Evolutionary conservation across 768 basidiomycete genomes (phyloP).

Genomic region (Auriscalpium orientale): DNA sequence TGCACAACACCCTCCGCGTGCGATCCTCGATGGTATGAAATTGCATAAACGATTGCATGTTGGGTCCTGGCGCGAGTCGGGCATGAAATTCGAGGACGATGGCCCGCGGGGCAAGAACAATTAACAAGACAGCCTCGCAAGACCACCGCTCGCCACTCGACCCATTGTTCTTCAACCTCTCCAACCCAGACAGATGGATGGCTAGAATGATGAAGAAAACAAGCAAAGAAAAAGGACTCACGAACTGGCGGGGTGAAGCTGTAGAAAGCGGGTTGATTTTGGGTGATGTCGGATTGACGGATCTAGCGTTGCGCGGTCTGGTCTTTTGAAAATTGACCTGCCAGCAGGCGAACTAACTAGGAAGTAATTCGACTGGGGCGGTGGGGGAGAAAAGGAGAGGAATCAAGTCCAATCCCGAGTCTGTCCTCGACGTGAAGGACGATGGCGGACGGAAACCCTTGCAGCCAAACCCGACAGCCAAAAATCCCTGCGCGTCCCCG

Average conservation of each 20-base stretch:
- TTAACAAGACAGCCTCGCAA: too few relatives aligned
- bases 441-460: background rate
- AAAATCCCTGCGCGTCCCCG: background rate
- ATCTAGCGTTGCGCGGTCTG: constrained; percentile 9
- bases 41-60: too few relatives aligned
- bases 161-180: too few relatives aligned
- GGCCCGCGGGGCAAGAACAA: too few relatives aligned
- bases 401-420: constrained; percentile 15
- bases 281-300: constrained; percentile 4
- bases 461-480: background rate
- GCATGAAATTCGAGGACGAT: too few relatives aligned
- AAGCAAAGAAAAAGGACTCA: constrained; percentile 1
- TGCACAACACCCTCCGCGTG: too few relatives aligned
- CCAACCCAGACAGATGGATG: too few relatives aligned
- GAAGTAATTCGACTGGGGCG: constrained; percentile 13
- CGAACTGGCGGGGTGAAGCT: constrained; percentile 14
- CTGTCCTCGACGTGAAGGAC: constrained; percentile 12
- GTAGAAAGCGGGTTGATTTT: constrained; percentile 11
- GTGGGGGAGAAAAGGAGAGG: constrained; percentile 3
- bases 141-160: too few relatives aligned
- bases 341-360: constrained; percentile 20
- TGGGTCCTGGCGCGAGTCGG: too few relatives aligned
- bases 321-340: constrained; percentile 19
- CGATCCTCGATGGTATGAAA: too few relatives aligned
- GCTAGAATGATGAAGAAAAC: background rate